Base-by-base conservation (phyloP, 768 basidiomycete genomes). In the Leccinum olivaceopallidum region DNA sequence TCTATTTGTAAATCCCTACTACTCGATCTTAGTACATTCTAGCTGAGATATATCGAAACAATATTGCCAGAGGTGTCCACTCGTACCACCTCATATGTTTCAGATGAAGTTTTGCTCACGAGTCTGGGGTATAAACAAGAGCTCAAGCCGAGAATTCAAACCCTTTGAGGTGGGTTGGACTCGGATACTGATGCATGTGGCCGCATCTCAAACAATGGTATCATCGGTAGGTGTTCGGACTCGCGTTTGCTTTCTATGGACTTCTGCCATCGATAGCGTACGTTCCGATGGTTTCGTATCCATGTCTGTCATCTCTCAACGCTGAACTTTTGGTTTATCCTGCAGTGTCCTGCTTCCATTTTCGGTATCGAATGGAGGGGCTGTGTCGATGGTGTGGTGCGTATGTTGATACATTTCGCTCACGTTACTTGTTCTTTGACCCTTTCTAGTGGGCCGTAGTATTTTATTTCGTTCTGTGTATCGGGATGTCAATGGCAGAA, bases 161-260 rank as follows among this genome's bases (percentile, higher is more conserved):
- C 66, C 70, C 9, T 50, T 74, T 16, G 75, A 74, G 55, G 73
- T 72, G 51, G 39, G 60, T 58, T 10, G 9, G 42, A n/a, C 37
- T 37, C 36, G 36, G 5, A 16, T 47, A 26, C 8, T 16, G 22
- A 18, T 4, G 22, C 16, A 32, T 42, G 18, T 26, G 5, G 28
- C 12, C 3, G 8, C 3, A 22, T 28, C 2, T 30, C 52, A 20
- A 26, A 16, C 20, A 13, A 44, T 5, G 36, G n/a, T 8, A 24
- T 10, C 3, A 67, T 65, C 34, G 28, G 72, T 67, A 89, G 84
- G 83, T 87, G 10, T 88, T 89, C 61, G 87, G 88, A 2, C 77
- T 89, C 22, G 83, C 83, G 0, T 89, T 89, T 69, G 85, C 83
- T 6, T 84, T 88, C 60, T 86, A 88, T 55, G 87, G 88, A 0